Evolutionary conservation across 192 early-diverging fungal species (phyloP).

Genomic region (Coemansia guatemalensis): DNA sequence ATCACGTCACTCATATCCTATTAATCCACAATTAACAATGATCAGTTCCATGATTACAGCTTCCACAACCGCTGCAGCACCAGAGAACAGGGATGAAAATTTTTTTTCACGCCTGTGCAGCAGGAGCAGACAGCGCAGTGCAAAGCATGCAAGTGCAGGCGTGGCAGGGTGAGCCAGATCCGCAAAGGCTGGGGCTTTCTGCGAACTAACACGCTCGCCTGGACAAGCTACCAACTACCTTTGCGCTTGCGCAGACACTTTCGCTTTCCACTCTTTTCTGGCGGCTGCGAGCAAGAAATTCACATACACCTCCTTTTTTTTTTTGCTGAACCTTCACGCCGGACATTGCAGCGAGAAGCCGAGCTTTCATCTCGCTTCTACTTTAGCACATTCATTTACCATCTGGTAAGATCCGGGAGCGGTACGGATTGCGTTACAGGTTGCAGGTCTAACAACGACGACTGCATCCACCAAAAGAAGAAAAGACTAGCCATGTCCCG

Average conservation of each 20-base stretch:
- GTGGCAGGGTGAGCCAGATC: not conserved
- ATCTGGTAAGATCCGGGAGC: slow-evolving; percentile 5
- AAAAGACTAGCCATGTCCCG: slow-evolving; percentile 68
- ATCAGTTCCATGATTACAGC: not conserved
- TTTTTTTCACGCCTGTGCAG: not conserved
- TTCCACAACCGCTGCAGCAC: not conserved
- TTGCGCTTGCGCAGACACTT: not conserved
- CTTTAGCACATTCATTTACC: not conserved
- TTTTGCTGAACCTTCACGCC: not conserved
- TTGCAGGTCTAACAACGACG: not conserved
- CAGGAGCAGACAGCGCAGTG: not conserved
- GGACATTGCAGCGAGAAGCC: not conserved
- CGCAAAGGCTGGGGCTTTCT: not conserved
- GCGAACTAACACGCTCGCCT: not conserved
- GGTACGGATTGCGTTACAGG: not conserved
- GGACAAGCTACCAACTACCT: not conserved
- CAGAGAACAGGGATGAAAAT: not conserved
- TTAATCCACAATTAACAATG: not conserved
- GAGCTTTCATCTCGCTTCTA: not conserved
- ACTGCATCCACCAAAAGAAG: slow-evolving; percentile 1
- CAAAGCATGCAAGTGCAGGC: not conserved
- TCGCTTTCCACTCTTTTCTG: not conserved
- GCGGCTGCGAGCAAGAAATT: not conserved
- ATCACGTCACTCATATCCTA: not conserved
- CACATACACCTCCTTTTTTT: not conserved